phyloP scores from a whole-genome alignment of 805 yeast genomes.

The Teunomyces atbi region DNA sequence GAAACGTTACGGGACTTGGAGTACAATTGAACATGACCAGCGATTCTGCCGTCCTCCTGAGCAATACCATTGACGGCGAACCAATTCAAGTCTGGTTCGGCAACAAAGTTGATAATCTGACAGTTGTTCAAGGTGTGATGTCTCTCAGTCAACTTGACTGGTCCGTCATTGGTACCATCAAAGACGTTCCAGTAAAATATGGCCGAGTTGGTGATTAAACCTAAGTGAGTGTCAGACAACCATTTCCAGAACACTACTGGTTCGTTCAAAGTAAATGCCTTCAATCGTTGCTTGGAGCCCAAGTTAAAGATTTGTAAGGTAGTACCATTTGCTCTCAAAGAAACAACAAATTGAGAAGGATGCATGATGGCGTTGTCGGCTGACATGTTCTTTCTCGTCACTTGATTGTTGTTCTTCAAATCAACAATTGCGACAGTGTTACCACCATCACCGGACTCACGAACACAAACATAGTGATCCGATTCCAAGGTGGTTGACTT shows the following conservation, averaged over 20 bases:
- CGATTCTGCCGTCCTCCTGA: conserved; percentile 90
- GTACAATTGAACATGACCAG: conserved; percentile 92
- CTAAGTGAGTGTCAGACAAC: conserved; percentile 71
- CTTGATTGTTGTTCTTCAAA: conserved; percentile 70
- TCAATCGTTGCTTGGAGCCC: conserved; percentile 81
- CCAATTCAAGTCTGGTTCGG: conserved; percentile 83
- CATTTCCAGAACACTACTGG: conserved; percentile 96
- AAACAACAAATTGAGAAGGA: conserved; percentile 83
- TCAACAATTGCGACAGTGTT: conserved; percentile 95
- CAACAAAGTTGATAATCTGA: conserved; percentile 88
- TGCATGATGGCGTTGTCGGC: conserved; percentile 98
- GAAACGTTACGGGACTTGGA: conserved; percentile 87
- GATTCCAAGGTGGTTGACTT: conserved; percentile 93
- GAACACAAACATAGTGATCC: conserved; percentile 81
- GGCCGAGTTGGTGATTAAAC: conserved; percentile 76
- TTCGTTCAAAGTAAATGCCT: conserved; percentile 80
- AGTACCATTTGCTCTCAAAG: conserved; percentile 94
- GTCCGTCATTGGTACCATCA: conserved; percentile 78
- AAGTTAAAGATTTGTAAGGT: conserved; percentile 93
- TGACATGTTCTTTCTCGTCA: conserved; percentile 88
- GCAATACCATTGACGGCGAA: conserved; percentile 93
- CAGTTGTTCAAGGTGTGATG: conserved; percentile 75
- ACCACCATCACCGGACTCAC: conserved; percentile 61
- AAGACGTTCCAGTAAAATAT: conserved; percentile 81
- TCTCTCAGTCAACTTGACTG: conserved; percentile 75